Evolutionary conservation across 805 yeast genomes (phyloP).

Genomic region (Wickerhamomyces strasburgensis): DNA sequence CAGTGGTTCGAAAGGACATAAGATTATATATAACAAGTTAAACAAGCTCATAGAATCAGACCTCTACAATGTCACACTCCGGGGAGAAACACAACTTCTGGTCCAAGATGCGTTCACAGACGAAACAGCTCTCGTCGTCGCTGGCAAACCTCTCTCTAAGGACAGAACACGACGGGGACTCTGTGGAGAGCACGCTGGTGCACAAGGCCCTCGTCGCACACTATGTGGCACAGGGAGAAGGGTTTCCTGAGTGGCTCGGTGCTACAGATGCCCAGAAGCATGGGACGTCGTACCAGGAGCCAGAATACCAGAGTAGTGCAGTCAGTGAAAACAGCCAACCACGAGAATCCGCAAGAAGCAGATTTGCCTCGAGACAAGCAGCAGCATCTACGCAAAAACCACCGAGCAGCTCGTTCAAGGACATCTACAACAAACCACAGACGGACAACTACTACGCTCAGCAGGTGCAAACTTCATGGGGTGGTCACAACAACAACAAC

Average conservation of each 20-base stretch:
- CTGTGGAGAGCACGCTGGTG: constrained; percentile 20
- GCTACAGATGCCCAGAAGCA: constrained; percentile 7
- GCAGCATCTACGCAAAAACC: constrained; percentile 1
- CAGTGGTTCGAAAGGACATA: too few species aligned
- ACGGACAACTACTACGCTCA: background rate
- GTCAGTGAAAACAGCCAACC: too few species aligned
- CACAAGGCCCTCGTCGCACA: constrained; percentile 24
- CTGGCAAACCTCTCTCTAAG: constrained; percentile 20
- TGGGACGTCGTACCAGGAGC: background rate
- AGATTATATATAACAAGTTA: too few species aligned
- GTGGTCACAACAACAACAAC: constrained; percentile 2
- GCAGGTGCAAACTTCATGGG: background rate
- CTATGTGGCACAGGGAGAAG: constrained; percentile 10
- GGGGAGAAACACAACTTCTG: constrained; percentile 16
- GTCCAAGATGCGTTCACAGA: constrained; percentile 23
- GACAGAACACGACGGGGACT: constrained; percentile 26
- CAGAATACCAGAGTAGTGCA: background rate
- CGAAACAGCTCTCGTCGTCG: constrained; percentile 20
- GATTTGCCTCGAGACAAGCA: background rate
- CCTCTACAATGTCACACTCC: background rate
- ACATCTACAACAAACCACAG: constrained; percentile 11
- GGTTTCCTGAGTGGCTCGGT: constrained; percentile 27
- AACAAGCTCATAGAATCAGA: too few species aligned
- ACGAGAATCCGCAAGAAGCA: too few species aligned
- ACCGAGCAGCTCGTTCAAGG: constrained; percentile 16